Conservation (phyloP, 371 early-diverging fungal genomes). For the Gilbertella persicaria region DNA sequence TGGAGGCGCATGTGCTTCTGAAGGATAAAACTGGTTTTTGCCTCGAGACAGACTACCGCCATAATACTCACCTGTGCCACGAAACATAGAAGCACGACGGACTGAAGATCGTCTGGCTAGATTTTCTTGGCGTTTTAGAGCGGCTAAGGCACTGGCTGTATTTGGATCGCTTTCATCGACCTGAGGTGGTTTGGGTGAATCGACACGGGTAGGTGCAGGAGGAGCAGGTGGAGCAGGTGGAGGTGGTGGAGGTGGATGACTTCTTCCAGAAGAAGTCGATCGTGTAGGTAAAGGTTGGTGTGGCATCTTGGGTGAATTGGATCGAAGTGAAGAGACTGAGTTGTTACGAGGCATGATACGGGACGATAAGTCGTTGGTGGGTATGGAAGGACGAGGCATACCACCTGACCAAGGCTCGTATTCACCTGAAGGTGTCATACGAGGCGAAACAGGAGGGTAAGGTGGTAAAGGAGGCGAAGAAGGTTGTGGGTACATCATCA, state of each 20-base stretch:
- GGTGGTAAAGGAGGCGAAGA: conserved; percentile 19
- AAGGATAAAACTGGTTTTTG: conserved; percentile 6
- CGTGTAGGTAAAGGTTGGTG: conserved; percentile 43
- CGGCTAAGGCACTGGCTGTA: conserved; percentile 48
- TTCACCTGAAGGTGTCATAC: conserved; percentile 28
- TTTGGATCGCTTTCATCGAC: conserved; percentile 50
- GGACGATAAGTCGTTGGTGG: conserved; percentile 33
- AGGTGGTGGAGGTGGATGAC: conserved; percentile 25
- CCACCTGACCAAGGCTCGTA: conserved; percentile 44
- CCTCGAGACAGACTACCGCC: conserved; percentile 13
- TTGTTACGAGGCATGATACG: conserved; percentile 27
- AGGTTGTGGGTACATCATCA: conserved; percentile 23
- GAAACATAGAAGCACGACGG: conserved; percentile 49
- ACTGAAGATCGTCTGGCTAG: conserved; percentile 50
- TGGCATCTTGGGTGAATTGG: conserved; percentile 9
- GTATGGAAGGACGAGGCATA: conserved; percentile 45
- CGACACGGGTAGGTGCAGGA: neutral
- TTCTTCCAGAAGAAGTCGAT: conserved; percentile 42
- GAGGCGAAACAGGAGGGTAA: conserved; percentile 12
- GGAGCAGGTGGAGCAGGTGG: conserved; percentile 28
- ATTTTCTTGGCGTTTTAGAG: conserved; percentile 51
- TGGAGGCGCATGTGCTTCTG: conserved; percentile 31
- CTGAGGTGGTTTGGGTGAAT: conserved; percentile 1
- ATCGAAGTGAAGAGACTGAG: conserved; percentile 2
- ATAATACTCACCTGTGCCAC: conserved; percentile 26